A percentile compares a stretch with the other conserved stretches of the same genome.
Conservation (phyloP, 2,329 filamentous ascomycete species). For the Alternaria sp. region DNA sequence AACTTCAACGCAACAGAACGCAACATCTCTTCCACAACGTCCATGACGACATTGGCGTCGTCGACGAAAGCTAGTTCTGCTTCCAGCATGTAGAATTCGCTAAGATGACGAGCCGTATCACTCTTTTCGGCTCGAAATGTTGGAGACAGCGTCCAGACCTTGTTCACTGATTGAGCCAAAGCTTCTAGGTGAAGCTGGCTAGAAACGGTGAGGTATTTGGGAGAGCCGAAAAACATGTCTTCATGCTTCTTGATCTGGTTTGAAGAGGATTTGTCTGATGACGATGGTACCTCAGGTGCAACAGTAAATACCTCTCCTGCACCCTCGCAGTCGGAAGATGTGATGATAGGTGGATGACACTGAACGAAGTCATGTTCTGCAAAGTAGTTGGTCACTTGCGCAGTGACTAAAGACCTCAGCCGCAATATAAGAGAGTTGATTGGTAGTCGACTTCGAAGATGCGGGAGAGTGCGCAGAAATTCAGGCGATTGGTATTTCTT, state of each 20-base stretch:
- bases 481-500: constrained; percentile 95
- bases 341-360: constrained; percentile 92
- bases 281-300: constrained; percentile 36
- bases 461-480: constrained; percentile 86
- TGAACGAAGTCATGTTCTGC: constrained; percentile 74
- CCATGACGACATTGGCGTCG: constrained; percentile 74
- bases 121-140: constrained; percentile 87
- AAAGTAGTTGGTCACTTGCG: constrained; percentile 79
- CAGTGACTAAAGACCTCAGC: constrained; percentile 81
- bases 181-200: constrained; percentile 94
- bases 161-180: constrained; percentile 83
- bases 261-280: constrained; percentile 17
- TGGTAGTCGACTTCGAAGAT: constrained; percentile 82
- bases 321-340: constrained; percentile 96
- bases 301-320: constrained; percentile 92
- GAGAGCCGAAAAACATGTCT: constrained; percentile 76
- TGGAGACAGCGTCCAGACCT: constrained; percentile 92
- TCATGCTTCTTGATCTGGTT: constrained; percentile 38
- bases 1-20: constrained; percentile 63
- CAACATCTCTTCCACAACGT: constrained; percentile 81
- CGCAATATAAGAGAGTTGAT: constrained; percentile 82
- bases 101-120: constrained; percentile 91
- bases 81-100: constrained; percentile 99
- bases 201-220: constrained; percentile 97
- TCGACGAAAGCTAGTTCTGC: constrained; percentile 84